Evolutionary conservation across 192 early-diverging fungal genomes (phyloP).

Genomic region (Coemansia umbellata): DNA sequence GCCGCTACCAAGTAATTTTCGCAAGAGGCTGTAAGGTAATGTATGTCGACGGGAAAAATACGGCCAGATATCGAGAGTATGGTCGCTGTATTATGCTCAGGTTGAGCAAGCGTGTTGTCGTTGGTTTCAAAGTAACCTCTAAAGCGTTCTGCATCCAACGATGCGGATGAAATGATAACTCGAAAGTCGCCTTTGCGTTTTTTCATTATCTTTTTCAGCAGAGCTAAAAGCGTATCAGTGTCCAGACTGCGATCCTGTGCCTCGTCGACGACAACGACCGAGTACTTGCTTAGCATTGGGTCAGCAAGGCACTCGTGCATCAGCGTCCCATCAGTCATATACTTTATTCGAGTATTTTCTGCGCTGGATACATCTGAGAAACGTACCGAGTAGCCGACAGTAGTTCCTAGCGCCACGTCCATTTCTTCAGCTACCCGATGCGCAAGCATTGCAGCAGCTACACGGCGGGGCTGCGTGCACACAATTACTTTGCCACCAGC

Average conservation of each 20-base stretch:
- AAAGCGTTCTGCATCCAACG: constrained; percentile 90
- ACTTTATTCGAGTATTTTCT: constrained; percentile 86
- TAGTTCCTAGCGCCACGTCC: constrained; percentile 82
- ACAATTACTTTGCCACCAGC: constrained; percentile 82
- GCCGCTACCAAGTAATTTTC: constrained; percentile 89
- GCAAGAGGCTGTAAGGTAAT: constrained; percentile 87
- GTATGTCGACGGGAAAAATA: constrained; percentile 94
- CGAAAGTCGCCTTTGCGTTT: constrained; percentile 72
- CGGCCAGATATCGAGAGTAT: constrained; percentile 87
- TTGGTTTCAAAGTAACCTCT: constrained; percentile 69
- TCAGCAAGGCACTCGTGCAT: constrained; percentile 90
- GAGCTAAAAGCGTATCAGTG: constrained; percentile 89
- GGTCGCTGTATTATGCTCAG: constrained; percentile 44
- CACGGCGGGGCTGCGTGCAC: constrained; percentile 94
- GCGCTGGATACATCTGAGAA: constrained; percentile 91
- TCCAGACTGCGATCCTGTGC: constrained; percentile 90
- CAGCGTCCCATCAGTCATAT: constrained; percentile 96
- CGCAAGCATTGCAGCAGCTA: constrained; percentile 95
- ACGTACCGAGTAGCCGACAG: constrained; percentile 96
- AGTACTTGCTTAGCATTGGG: constrained; percentile 76
- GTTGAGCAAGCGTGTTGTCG: constrained; percentile 54
- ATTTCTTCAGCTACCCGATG: constrained; percentile 95
- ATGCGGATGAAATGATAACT: constrained; percentile 89
- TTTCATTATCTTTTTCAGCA: constrained; percentile 78
- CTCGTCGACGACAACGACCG: constrained; percentile 90